Base-by-base conservation (phyloP, 2,329 filamentous ascomycete genomes). In the Pseudocercospora musae region DNA sequence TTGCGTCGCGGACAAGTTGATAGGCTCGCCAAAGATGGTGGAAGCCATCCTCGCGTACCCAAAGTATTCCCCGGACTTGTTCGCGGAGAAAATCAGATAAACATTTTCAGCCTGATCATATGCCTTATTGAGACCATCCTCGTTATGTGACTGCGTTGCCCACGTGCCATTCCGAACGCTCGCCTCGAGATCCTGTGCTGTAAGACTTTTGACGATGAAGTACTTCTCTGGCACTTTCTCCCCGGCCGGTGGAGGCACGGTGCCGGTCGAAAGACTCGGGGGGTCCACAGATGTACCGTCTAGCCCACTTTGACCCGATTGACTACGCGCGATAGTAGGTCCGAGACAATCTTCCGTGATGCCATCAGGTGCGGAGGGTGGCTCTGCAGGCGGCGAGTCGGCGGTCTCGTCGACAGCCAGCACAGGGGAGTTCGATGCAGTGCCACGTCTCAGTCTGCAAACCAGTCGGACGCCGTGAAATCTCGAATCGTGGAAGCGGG, bases 31-130 rank as follows among this genome's bases (percentile, higher is more conserved):
- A 69, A 89, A 88, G 71, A 97, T 96, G 3, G 87, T 81, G 21
- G 94, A 96, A 9, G 83, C 80, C 94, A 98, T 98, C 40, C 90
- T 87, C 20, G 93, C 94, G 72, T 96, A 97, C 20, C 94, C 94
- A 77, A 95, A 97, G 73, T 97, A 98, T 76, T 97, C 94, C 11
- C 94, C 94, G 0, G 94, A 97, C 73, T 97, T 97, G 77, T 98
- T 98, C 11, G 94, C 94, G 1, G 94, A 98, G 75, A 98, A 98
- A 13, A 98, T 86, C 29, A 98, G 81, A 72, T 93, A 97, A 1
- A 98, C 93, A 71, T 89, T 91, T 58, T 96, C 91, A 13, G 88
- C 86, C 9, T 82, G 92, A 80, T 90, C 84, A 75, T 89, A 97
- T 0, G 94, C 94, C 59, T 85, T 84, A 74, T 96, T 97, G 59